Conservation (phyloP, 2,329 filamentous ascomycete species). For the Elsinoe perseae region DNA sequence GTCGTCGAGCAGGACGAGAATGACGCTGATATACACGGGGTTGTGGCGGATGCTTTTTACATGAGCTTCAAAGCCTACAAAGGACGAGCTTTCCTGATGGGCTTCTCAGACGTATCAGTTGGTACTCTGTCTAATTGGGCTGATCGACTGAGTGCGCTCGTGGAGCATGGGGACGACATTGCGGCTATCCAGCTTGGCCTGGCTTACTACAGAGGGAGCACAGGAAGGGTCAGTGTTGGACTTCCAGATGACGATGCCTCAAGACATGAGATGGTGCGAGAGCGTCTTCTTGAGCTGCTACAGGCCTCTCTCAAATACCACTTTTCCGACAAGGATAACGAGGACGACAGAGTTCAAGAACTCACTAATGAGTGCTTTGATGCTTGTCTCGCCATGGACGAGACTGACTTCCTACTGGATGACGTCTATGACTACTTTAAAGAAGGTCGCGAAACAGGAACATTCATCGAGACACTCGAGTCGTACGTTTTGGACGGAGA, state of each 20-base stretch:
- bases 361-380: conserved; percentile 64
- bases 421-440: conserved; percentile 88
- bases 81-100: conserved; percentile 80
- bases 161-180: conserved; percentile 96
- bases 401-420: conserved; percentile 80
- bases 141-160: conserved; percentile 81
- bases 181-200: conserved; percentile 84
- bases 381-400: conserved; percentile 69
- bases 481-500: conserved; percentile 74
- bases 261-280: conserved; percentile 73
- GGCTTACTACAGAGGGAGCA: conserved; percentile 80
- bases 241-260: conserved; percentile 72
- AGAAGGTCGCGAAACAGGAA: conserved; percentile 60
- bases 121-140: conserved; percentile 96
- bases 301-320: conserved; percentile 83
- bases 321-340: conserved; percentile 56
- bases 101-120: conserved; percentile 88
- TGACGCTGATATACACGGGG: conserved; percentile 80
- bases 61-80: conserved; percentile 98
- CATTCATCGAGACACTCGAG: conserved; percentile 85
- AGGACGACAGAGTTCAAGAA: conserved; percentile 58
- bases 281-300: conserved; percentile 90
- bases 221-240: conserved; percentile 91
- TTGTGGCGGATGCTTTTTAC: conserved; percentile 93
- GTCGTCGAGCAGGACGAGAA: conserved; percentile 86